Evolutionary conservation across 345 rosid species (phyloP), one percentile per base, ranked within the genome.

Genomic region (Eucalyptus globulus): DNA sequence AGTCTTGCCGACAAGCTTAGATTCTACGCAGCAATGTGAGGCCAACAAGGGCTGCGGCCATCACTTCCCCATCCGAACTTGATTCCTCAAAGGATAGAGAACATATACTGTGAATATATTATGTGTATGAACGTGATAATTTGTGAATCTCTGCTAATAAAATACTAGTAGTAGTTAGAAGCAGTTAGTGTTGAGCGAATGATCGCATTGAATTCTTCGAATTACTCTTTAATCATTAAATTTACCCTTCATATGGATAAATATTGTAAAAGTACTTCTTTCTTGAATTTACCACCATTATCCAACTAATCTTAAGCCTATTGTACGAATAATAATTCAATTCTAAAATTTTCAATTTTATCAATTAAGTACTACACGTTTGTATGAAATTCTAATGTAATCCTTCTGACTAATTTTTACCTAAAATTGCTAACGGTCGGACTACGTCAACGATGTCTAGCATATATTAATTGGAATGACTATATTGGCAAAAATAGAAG

Each of bases 291-390:
- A 27, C 67, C 67, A 26, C 31, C n/a, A 60, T 26, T 60, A 60
- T 60, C 6, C 13, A 56, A 56, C 29, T 56, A 56, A 56, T 60
- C 31, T 26, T 26, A 60, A 60, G 4, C 13, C 14, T 5, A 12
- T 14, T 29, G 14, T 62, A 62, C 0, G 1, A 1, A 62, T 62
- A 0, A 7, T 14, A 62, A 62, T 1, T 29, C 8, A 60, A 29
- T 27, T 29, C 5, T 65, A 65, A 65, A 14, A 0, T 62, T 62
- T 65, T 65, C 1, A 29, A 65, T 65, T 65, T 65, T 29, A n/a
- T 29, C 19, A n/a, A 29, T 65, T 65, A 27, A 65, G 37, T 65
- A 65, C 4, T 14, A 14, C 6, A 29, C 0, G 3, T n/a, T 14
- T 13, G 34, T 15, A 7, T 29, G 37, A 29, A 65, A 4, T 65